Evolutionary conservation across 805 yeast species (phyloP).

Genomic region (Wickerhamiella sergipiensis): DNA sequence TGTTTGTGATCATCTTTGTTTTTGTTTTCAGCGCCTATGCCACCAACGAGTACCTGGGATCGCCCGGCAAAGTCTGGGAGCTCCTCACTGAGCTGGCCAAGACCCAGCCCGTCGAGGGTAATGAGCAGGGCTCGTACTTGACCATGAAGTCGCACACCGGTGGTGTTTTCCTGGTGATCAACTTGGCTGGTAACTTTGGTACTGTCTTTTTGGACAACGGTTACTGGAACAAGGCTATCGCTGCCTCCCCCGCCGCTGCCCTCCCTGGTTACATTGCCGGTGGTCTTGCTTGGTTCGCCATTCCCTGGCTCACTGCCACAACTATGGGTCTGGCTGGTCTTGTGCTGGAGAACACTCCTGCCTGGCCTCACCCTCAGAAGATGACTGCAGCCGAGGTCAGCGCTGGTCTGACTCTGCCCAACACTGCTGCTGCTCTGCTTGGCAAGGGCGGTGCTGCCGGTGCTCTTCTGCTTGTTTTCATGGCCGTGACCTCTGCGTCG

Average conservation of each 20-base stretch:
- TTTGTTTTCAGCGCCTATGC: conserved; percentile 74
- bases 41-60: conserved; percentile 54
- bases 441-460: conserved; percentile 87
- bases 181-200: conserved; percentile 79
- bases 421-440: conserved; percentile 69
- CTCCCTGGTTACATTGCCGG: conserved; percentile 81
- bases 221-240: conserved; percentile 81
- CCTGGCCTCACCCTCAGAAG: conserved; percentile 65
- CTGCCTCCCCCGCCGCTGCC: conserved; percentile 71
- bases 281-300: conserved; percentile 83
- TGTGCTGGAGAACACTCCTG: conserved; percentile 52
- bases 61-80: conserved; percentile 74
- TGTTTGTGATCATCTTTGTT: conserved; percentile 62
- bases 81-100: conserved; percentile 42
- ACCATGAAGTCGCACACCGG: conserved; percentile 80
- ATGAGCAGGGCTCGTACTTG: conserved; percentile 73
- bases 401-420: conserved; percentile 58
- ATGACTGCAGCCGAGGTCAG: conserved; percentile 55
- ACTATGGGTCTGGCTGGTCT: conserved; percentile 80
- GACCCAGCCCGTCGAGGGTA: conserved; percentile 57
- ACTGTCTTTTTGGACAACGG: conserved; percentile 80
- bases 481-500: conserved; percentile 89
- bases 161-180: conserved; percentile 81
- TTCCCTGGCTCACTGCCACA: conserved; percentile 70
- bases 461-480: conserved; percentile 61